Conservation (phyloP, 345 rosid species). For the Linum tenue region DNA sequence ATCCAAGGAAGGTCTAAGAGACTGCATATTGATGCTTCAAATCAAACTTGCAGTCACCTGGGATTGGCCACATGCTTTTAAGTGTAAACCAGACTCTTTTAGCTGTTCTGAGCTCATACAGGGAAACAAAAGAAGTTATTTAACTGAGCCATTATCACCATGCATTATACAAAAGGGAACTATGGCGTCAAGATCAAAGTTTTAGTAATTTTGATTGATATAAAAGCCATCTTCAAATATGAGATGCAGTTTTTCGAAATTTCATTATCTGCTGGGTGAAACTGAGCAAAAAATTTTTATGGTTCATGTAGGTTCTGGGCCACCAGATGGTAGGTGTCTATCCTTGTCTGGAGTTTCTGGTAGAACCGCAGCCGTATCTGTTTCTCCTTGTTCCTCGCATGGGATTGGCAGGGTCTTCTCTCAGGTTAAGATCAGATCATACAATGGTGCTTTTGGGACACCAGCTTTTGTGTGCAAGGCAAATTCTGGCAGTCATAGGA, state of each 20-base stretch:
- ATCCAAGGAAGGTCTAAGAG: background rate
- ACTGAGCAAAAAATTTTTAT: background rate
- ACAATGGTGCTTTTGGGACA: slow-evolving; percentile 28
- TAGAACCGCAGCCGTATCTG: slow-evolving; percentile 29
- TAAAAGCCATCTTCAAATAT: background rate
- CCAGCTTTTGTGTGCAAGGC: slow-evolving; percentile 46
- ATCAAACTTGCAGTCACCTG: background rate
- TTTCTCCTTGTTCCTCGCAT: slow-evolving; percentile 29
- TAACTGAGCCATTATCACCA: too few species aligned
- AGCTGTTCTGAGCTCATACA: too few species aligned
- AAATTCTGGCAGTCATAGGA: slow-evolving; percentile 48
- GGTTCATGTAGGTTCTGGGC: slow-evolving; percentile 42
- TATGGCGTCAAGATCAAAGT: too few species aligned
- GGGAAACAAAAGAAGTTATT: too few species aligned
- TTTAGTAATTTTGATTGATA: background rate
- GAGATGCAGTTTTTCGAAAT: too few species aligned
- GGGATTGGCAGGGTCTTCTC: slow-evolving; percentile 19
- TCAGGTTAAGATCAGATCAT: slow-evolving; percentile 27
- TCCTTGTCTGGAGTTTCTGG: slow-evolving; percentile 39
- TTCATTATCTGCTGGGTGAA: too few species aligned
- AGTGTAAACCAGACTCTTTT: too few species aligned
- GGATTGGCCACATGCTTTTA: too few species aligned
- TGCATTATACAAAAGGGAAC: too few species aligned
- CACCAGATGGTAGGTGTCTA: slow-evolving; percentile 34
- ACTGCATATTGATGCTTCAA: background rate